Percentiles rank a stretch among this genome's conserved stretches.
Evolutionary conservation across 495 filamentous ascomycete genomes (phyloP).

Genomic region (Tetracladium marchalianum): DNA sequence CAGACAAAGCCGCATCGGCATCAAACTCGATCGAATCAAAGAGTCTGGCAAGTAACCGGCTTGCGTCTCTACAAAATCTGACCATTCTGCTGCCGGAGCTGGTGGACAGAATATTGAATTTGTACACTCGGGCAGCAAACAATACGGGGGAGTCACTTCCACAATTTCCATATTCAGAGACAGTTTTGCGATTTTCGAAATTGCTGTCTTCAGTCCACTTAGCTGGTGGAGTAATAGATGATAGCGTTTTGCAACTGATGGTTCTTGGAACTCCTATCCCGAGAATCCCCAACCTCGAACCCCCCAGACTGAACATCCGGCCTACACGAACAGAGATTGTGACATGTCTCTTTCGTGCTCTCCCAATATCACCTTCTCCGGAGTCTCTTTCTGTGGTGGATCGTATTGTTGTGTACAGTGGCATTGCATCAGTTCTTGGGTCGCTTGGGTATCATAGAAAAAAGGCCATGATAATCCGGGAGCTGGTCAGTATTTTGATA

Average conservation of each 20-base stretch:
- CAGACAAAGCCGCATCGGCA: slow-evolving; percentile 32
- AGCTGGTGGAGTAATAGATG: slow-evolving; percentile 56
- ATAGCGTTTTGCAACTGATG: slow-evolving; percentile 56
- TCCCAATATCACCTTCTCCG: slow-evolving; percentile 47
- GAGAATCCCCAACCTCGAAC: slow-evolving; percentile 16
- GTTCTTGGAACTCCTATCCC: slow-evolving; percentile 44
- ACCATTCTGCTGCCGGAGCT: slow-evolving; percentile 59
- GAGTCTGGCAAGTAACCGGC: slow-evolving; percentile 34
- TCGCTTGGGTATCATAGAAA: slow-evolving; percentile 69
- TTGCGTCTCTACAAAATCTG: slow-evolving; percentile 52
- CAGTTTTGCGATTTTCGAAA: slow-evolving; percentile 68
- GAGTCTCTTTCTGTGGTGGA: slow-evolving; percentile 62
- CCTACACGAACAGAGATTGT: slow-evolving; percentile 59
- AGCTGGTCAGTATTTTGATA: slow-evolving; percentile 73
- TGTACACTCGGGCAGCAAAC: slow-evolving; percentile 66
- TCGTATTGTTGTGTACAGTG: slow-evolving; percentile 66
- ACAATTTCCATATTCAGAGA: slow-evolving; percentile 71
- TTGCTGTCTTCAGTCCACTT: slow-evolving; percentile 62
- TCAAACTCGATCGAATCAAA: slow-evolving; percentile 34
- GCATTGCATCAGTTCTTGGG: slow-evolving; percentile 74
- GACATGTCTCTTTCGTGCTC: slow-evolving; percentile 58
- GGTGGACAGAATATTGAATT: slow-evolving; percentile 68
- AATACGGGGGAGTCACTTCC: slow-evolving; percentile 76
- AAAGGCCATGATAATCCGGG: slow-evolving; percentile 76
- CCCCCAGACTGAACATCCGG: slow-evolving; percentile 34